Evolutionary conservation across 257 asterid genomes (phyloP).

Genomic region (Pogostemon cablin): DNA sequence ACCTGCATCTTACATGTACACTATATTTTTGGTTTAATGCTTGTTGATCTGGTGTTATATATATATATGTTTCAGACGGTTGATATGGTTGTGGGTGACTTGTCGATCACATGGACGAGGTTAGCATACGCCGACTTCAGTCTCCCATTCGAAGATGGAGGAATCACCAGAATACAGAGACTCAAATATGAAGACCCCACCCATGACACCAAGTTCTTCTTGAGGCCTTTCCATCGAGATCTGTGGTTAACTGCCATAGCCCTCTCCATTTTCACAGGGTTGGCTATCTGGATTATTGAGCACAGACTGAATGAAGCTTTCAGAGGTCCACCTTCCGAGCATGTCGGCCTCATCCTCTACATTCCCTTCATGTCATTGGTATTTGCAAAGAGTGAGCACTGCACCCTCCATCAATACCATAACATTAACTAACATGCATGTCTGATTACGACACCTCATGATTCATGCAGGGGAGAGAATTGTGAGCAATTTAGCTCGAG

Average conservation of each 20-base stretch:
- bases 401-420: not conserved
- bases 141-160: constrained; percentile 45
- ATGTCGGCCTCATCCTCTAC: constrained; percentile 45
- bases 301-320: constrained; percentile 44
- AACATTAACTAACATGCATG: not conserved
- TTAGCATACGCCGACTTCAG: constrained; percentile 46
- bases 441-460: not conserved
- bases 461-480: constrained; percentile 39
- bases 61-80: constrained; percentile 8
- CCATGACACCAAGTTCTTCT: constrained; percentile 34
- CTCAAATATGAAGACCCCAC: not conserved
- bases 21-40: too few species aligned
- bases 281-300: constrained; percentile 51
- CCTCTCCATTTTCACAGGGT: constrained; percentile 39
- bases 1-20: too few species aligned
- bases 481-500: constrained; percentile 43
- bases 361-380: constrained; percentile 51
- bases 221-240: constrained; percentile 40
- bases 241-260: constrained; percentile 45
- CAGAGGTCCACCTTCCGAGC: constrained; percentile 49
- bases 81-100: constrained; percentile 53
- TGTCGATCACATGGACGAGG: constrained; percentile 41
- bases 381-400: constrained; percentile 44
- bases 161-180: constrained; percentile 36
- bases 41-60: too few species aligned